Conservation (phyloP, 108 stramenopile genomes). For the Skeletonema grethae region DNA sequence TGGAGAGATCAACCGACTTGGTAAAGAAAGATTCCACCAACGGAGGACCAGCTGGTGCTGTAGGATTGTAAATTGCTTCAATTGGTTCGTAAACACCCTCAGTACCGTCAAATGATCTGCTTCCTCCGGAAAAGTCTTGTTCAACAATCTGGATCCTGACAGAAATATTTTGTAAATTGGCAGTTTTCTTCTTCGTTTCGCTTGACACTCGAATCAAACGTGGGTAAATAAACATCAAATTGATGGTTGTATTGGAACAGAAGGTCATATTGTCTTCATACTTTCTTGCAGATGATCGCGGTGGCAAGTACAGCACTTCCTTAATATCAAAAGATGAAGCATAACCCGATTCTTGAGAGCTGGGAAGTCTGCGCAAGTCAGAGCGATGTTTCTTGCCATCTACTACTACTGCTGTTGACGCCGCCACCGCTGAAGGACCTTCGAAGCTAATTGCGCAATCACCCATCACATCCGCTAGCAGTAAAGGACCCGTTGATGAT, state of each 20-base stretch:
- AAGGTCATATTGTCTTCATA: slow-evolving; percentile 56
- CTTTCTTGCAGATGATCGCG: slow-evolving; percentile 49
- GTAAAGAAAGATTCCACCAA: slow-evolving; percentile 67
- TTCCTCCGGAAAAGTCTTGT: slow-evolving; percentile 26
- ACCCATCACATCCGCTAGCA: slow-evolving; percentile 78
- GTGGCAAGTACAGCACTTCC: slow-evolving; percentile 77
- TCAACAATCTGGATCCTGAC: slow-evolving; percentile 62
- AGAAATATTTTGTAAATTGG: slow-evolving; percentile 36
- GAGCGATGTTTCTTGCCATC: slow-evolving; percentile 55
- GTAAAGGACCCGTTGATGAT: slow-evolving; percentile 39
- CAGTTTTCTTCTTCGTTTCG: not conserved
- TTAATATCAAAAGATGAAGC: slow-evolving; percentile 68
- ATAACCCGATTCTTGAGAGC: slow-evolving; percentile 57
- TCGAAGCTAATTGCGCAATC: slow-evolving; percentile 72
- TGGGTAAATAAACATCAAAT: slow-evolving; percentile 83
- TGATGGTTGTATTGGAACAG: slow-evolving; percentile 53
- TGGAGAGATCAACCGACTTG: slow-evolving; percentile 39
- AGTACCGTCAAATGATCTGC: slow-evolving; percentile 38
- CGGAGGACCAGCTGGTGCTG: slow-evolving; percentile 64
- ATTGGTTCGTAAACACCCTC: slow-evolving; percentile 45
- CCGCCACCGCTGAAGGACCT: not conserved
- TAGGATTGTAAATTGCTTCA: slow-evolving; percentile 67
- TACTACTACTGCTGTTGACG: slow-evolving; percentile 1
- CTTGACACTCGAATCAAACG: slow-evolving; percentile 38
- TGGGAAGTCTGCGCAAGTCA: slow-evolving; percentile 72